phyloP scores from a whole-genome alignment of 805 yeast species.

The Nakazawaea ishiwadae region DNA sequence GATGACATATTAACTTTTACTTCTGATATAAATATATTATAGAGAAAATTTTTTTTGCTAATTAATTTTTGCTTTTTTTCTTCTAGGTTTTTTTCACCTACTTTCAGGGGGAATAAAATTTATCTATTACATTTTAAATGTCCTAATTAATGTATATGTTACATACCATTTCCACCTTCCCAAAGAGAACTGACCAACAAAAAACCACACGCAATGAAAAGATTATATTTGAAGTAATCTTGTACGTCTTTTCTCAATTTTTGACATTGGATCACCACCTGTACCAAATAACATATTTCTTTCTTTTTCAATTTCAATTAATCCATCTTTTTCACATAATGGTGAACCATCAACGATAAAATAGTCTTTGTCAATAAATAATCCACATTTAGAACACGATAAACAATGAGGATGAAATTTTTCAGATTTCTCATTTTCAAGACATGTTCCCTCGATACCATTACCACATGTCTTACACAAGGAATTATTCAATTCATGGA shows the following conservation, averaged over 20 bases:
- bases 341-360: slow-evolving; percentile 42
- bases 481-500: slow-evolving; percentile 72
- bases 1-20: slow-evolving; percentile 5
- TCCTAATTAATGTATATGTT: too few species aligned
- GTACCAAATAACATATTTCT: slow-evolving; percentile 5
- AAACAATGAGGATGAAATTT: slow-evolving; percentile 77
- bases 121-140: too few species aligned
- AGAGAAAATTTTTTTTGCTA: too few species aligned
- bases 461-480: slow-evolving; percentile 63
- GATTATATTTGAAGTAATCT: slow-evolving; percentile 23
- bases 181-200: too few species aligned
- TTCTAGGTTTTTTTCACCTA: not conserved
- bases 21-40: too few species aligned
- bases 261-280: slow-evolving; percentile 10
- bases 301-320: slow-evolving; percentile 15
- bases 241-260: slow-evolving; percentile 27
- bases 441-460: slow-evolving; percentile 89
- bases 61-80: too few species aligned
- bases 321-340: slow-evolving; percentile 44
- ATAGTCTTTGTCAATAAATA: slow-evolving; percentile 49
- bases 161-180: too few species aligned
- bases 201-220: too few species aligned
- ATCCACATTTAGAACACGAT: slow-evolving; percentile 57
- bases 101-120: too few species aligned
- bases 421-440: slow-evolving; percentile 67